A percentile compares a stretch with the other conserved stretches of the same genome.
Evolutionary conservation across 257 asterid species (phyloP).

Genomic region (Ocimum tenuiflorum): DNA sequence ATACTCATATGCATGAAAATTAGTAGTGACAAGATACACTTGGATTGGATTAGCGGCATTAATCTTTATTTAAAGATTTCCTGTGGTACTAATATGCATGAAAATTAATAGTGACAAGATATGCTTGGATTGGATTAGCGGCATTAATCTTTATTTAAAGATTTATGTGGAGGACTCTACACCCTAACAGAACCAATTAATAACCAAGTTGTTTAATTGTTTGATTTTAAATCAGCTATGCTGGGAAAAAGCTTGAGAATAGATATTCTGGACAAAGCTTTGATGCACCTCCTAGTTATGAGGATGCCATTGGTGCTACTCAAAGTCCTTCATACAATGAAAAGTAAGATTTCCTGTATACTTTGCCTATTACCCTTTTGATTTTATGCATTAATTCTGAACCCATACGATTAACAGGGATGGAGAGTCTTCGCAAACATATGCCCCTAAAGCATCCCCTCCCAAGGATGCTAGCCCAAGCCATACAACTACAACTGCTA

Average conservation of each 20-base stretch:
- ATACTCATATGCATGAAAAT: too few relatives aligned
- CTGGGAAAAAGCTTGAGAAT: slow-evolving; percentile 40
- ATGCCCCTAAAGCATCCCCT: slow-evolving; percentile 59
- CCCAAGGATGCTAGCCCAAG: slow-evolving; percentile 47
- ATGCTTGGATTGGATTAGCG: too few relatives aligned
- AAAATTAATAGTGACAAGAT: too few relatives aligned
- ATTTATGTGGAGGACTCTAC: too few relatives aligned
- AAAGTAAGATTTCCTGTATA: slow-evolving; percentile 35
- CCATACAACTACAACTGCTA: slow-evolving; percentile 34
- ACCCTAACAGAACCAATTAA: background rate
- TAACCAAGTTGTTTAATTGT: background rate
- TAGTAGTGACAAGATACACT: too few relatives aligned
- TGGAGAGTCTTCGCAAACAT: slow-evolving; percentile 51
- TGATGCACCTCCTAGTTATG: slow-evolving; percentile 81
- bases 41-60: too few relatives aligned
- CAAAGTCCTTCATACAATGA: slow-evolving; percentile 67
- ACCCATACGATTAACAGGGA: slow-evolving; percentile 41
- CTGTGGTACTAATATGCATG: too few relatives aligned
- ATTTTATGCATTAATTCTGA: slow-evolving; percentile 22
- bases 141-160: too few relatives aligned
- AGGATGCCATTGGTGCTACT: slow-evolving; percentile 63
- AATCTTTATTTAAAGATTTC: too few relatives aligned
- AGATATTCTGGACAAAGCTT: slow-evolving; percentile 62
- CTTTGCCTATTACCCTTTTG: slow-evolving; percentile 12
- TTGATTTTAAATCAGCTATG: slow-evolving; percentile 31